Base-by-base conservation (phyloP, 108 stramenopile species). In the Discostella stelligeroides region DNA sequence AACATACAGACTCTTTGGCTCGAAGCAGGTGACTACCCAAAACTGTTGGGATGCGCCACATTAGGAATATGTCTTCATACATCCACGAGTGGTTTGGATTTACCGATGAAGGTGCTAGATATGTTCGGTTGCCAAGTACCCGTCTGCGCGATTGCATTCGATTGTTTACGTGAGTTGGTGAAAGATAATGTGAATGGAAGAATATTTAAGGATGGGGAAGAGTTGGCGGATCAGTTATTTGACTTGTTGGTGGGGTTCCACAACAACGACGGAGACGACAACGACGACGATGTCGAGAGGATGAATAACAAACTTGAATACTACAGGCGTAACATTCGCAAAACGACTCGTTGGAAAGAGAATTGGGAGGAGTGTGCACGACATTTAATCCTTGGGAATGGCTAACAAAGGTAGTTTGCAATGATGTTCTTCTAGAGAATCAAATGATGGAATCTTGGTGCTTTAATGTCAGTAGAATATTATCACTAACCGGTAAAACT, bases 41-140 rank as follows among this genome's bases (percentile, higher is more conserved):
- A 70, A 46, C 68, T 99, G 1, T 45, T 99, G 43, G 94, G 91
- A 60, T 92, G 86, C 60, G 91, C 90, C 49, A 94, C 94, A 66
- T 24, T 92, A 18, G 99, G 98, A 40, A 70, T 99, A 41, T 98
- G 92, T 21, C 86, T 99, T 24, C 99, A n/a, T 75, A 96, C 96
- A 11, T 97, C 96, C 8, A 99, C 98, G 11, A 91, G 88, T 39
- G 99, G 98, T 1, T 68, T 99, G 8, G 99, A 99, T 78, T 76
- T 99, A 23, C 99, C 99, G 17, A 99, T 99, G 97, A 99, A 99
- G 70, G 95, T n/a, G n/a, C n/a, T n/a, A n/a, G n/a, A n/a, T n/a
- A n/a, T n/a, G n/a, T n/a, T n/a, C n/a, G n/a, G n/a, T n/a, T n/a
- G n/a, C n/a, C n/a, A n/a, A n/a, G n/a, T n/a, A n/a, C n/a, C n/a